Evolutionary conservation across 2,329 filamentous ascomycete genomes (phyloP), one percentile per base, ranked within the genome.

Genomic region (Pseudohalonectria lignicola): DNA sequence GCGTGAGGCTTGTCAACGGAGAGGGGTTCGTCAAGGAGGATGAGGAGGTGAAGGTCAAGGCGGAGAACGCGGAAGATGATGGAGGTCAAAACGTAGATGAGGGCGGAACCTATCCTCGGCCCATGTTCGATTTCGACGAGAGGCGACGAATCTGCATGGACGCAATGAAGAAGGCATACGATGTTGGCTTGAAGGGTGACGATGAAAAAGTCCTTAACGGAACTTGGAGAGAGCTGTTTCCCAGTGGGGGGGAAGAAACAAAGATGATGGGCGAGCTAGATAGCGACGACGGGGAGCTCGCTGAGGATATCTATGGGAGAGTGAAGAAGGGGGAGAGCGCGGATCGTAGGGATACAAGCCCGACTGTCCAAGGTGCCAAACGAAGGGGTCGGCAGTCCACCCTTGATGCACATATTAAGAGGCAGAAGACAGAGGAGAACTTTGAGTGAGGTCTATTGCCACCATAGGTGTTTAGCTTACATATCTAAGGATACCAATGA

Each of bases 101-200:
- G n/a, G n/a, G n/a, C n/a, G n/a, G n/a, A n/a, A 59, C 67, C 1
- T 88, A 87, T 53, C 81, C 82, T 1, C 79, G 79, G 52, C 80
- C 81, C 2, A 86, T 87, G 72, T 84, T 88, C 52, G 81, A 87
- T 56, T 88, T 87, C 50, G 53, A 62, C 15, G 67, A 75, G 52
- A 62, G 77, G 46, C 66, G 13, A 62, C 51, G 29, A 13, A 23
- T 37, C 21, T 37, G 28, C 3, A 31, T 37, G 35, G 16, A n/a
- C 13, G 18, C 29, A 12, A 37, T 37, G 35, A 31, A 31, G 35
- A 29, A 31, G 35, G 35, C 35, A 13, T 37, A 37, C 16, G 28
- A 37, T 6, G 35, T 23, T 16, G 35, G 35, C 13, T 25, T 37
- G 4, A 31, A 37, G 12, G 35, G 35, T 4, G 26, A 37, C 15